These are phyloP conservation scores for Phaeodactylum tricornutum DNA, from an alignment of 108 stramenopile species.

Conservation along the genomic window DNA sequence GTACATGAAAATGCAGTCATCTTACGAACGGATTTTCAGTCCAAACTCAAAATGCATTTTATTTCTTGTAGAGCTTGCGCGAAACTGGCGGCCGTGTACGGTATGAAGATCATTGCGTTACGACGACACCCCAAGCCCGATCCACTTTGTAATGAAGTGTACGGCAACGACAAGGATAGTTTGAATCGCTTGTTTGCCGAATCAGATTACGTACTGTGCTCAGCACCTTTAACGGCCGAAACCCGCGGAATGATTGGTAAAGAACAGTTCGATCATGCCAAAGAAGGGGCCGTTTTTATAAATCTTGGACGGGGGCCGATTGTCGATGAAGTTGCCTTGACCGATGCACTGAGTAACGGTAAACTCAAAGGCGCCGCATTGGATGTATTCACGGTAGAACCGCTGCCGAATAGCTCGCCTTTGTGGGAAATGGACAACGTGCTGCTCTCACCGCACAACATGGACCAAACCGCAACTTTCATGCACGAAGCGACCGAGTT, in stretches of 20 bases:
- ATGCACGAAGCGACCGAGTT: slow-evolving; percentile 46
- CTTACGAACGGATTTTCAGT: no score
- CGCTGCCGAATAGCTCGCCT: slow-evolving; percentile 53
- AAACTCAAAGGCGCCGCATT: slow-evolving; percentile 72
- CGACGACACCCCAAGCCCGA: slow-evolving; percentile 42
- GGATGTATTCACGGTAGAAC: slow-evolving; percentile 81
- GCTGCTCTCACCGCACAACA: slow-evolving; percentile 60
- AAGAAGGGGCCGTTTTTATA: slow-evolving; percentile 70
- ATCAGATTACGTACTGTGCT: slow-evolving; percentile 73
- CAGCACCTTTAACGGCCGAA: slow-evolving; percentile 66
- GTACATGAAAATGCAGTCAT: neutral
- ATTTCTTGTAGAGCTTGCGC: slow-evolving; percentile 9
- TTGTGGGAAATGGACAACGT: slow-evolving; percentile 84
- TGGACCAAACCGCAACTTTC: slow-evolving; percentile 57
- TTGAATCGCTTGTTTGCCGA: slow-evolving; percentile 39
- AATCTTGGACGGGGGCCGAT: slow-evolving; percentile 85
- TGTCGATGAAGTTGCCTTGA: slow-evolving; percentile 75
- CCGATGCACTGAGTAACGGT: slow-evolving; percentile 49
- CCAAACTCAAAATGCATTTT: no score
- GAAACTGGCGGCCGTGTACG: slow-evolving; percentile 23
- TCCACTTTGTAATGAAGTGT: slow-evolving; percentile 49
- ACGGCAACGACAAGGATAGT: slow-evolving; percentile 27
- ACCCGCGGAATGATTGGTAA: slow-evolving; percentile 53
- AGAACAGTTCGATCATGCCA: slow-evolving; percentile 50
- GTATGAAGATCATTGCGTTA: slow-evolving; percentile 57